Percentiles rank a stretch among this genome's conserved stretches.
phyloP scores from a whole-genome alignment of 176 grass and related monocot species.

The Raddia distichophylla region DNA sequence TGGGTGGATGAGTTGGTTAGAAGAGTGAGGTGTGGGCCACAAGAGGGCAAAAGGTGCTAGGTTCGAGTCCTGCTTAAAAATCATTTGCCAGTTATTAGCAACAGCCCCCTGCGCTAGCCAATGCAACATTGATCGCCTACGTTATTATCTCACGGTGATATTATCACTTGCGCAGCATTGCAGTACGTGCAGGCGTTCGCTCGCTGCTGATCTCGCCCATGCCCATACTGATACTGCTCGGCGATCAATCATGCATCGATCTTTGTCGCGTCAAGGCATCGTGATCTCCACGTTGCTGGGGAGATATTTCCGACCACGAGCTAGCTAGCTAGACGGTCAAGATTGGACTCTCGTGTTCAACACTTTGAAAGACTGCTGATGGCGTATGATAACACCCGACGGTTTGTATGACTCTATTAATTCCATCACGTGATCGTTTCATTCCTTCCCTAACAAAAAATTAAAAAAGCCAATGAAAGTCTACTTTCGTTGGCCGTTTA shows the following conservation, averaged over 20 bases:
- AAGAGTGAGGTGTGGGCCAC: no score
- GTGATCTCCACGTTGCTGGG: not conserved
- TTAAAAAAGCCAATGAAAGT: no score
- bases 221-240: not conserved
- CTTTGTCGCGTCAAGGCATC: not conserved
- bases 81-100: no score
- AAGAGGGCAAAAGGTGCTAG: no score
- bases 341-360: not conserved
- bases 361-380: not conserved
- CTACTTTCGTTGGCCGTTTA: no score
- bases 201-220: not conserved
- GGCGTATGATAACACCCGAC: not conserved
- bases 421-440: no score
- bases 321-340: not conserved
- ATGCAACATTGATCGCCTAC: no score
- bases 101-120: no score
- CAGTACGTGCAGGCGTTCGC: not conserved
- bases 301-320: not conserved
- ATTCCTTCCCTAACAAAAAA: no score
- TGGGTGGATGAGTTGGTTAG: no score
- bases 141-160: no score
- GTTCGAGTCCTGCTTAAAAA: no score
- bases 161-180: not conserved
- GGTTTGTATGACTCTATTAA: not conserved
- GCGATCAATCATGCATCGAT: not conserved